These are phyloP conservation scores for Rachicladosporium sp. DNA, from an alignment of 2,329 filamentous ascomycete species.

Conservation along the genomic window DNA sequence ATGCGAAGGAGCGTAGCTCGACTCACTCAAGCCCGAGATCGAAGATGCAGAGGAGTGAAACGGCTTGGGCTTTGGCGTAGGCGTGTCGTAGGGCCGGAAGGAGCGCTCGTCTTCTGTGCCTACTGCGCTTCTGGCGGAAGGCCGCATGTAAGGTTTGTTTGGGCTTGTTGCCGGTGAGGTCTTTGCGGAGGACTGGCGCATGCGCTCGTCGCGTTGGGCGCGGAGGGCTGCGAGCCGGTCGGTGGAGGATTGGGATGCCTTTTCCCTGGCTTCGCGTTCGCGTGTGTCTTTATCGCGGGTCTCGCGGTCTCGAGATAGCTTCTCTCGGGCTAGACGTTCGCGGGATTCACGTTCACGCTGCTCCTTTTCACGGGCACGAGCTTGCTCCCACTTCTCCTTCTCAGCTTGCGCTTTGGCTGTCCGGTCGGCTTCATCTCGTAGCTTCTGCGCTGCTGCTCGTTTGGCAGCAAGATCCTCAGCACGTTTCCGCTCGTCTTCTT, in stretches of 20 bases:
- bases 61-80: constrained; percentile 47
- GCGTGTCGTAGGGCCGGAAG: constrained; percentile 21
- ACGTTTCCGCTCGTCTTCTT: constrained; percentile 26
- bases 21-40: constrained; percentile 56
- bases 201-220: constrained; percentile 10
- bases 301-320: constrained; percentile 4
- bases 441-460: constrained; percentile 32
- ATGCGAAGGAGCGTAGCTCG: constrained; percentile 73
- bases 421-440: constrained; percentile 37
- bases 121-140: constrained; percentile 46
- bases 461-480: constrained; percentile 48
- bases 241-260: constrained; percentile 17
- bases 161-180: constrained; percentile 24
- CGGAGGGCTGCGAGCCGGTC: constrained; percentile 18
- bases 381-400: constrained; percentile 40
- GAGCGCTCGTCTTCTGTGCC: constrained; percentile 48
- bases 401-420: constrained; percentile 34
- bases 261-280: constrained; percentile 30
- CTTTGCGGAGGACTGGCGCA: constrained; percentile 10
- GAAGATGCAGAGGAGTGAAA: constrained; percentile 25
- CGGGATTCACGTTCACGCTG: constrained; percentile 36
- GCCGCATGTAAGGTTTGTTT: constrained; percentile 30
- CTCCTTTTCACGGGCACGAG: constrained; percentile 35
- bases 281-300: constrained; percentile 25
- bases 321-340: constrained; percentile 32